Evolutionary conservation across 2,329 filamentous ascomycete species (phyloP).

Genomic region (Calonectria multiphialidica): DNA sequence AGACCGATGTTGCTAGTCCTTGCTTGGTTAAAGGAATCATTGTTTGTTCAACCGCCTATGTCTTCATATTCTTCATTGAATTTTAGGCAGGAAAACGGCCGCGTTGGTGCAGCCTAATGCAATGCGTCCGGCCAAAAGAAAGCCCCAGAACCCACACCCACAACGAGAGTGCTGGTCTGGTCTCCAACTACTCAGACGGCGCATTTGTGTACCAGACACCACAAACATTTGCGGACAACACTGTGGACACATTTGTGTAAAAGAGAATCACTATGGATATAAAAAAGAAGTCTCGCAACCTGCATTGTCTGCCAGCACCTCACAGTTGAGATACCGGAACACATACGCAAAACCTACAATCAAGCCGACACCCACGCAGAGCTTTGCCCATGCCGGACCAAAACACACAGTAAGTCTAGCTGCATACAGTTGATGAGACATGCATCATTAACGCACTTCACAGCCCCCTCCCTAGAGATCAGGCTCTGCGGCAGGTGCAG

Average conservation of each 20-base stretch:
- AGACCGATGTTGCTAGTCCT: too few species aligned
- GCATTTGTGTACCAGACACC: not conserved
- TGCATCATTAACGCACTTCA: not conserved
- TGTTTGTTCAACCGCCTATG: too few species aligned
- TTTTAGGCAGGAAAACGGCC: too few species aligned
- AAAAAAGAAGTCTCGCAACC: not conserved
- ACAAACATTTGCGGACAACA: not conserved
- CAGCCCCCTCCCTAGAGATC: not conserved
- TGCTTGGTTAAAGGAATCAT: too few species aligned
- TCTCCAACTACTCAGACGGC: not conserved
- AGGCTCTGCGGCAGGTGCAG: not conserved
- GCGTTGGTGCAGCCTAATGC: too few species aligned
- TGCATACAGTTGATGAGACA: not conserved
- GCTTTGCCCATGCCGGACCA: not conserved
- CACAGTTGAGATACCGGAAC: not conserved
- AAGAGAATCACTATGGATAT: not conserved
- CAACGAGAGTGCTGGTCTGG: too few species aligned
- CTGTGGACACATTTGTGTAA: not conserved
- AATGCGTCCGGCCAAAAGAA: too few species aligned
- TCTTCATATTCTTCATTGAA: too few species aligned
- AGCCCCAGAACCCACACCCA: not conserved
- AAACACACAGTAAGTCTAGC: not conserved
- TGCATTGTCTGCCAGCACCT: not conserved
- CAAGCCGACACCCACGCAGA: not conserved
- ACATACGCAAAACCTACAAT: not conserved